phyloP scores from a whole-genome alignment of 495 filamentous ascomycete genomes.

The Chaetomium cochliodes region DNA sequence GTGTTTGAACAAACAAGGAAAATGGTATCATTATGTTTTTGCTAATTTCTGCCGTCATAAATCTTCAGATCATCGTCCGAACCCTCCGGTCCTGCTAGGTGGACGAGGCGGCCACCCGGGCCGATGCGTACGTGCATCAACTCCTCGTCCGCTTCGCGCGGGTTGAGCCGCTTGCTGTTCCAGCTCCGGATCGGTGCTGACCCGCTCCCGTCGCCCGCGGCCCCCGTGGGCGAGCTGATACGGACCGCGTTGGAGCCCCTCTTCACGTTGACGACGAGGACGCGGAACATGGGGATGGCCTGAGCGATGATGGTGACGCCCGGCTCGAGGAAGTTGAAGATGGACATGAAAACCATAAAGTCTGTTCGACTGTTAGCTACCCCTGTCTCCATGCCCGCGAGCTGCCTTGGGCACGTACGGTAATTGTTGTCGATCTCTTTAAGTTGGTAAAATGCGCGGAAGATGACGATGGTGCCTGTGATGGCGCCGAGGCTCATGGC shows the following conservation, averaged over 20 bases:
- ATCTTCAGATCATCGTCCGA: background rate
- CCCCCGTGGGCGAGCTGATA: constrained; percentile 12
- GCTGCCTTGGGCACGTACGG: constrained; percentile 17
- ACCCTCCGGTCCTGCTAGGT: background rate
- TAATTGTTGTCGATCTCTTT: constrained; percentile 22
- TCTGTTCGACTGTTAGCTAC: constrained; percentile 15
- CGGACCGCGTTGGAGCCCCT: constrained; percentile 3
- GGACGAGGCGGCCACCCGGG: background rate
- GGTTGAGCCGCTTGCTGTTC: background rate
- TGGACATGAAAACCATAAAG: constrained; percentile 29
- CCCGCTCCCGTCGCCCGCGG: background rate
- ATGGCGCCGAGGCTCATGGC: constrained; percentile 39
- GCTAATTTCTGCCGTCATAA: background rate
- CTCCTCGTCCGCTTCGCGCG: background rate
- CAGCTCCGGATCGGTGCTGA: background rate
- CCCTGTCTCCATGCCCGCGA: too few relatives aligned
- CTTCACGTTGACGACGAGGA: constrained; percentile 24
- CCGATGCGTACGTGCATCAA: background rate
- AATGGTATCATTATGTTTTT: constrained; percentile 1
- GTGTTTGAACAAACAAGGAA: background rate
- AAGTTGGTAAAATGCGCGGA: constrained; percentile 25
- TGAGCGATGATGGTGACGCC: constrained; percentile 28
- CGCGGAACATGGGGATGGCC: constrained; percentile 29
- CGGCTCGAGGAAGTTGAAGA: constrained; percentile 31
- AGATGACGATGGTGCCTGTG: constrained; percentile 26